Evolutionary conservation across 1,284 basidiomycete species (phyloP), one percentile per base, ranked within the genome.

Genomic region (Tremellales sp.): DNA sequence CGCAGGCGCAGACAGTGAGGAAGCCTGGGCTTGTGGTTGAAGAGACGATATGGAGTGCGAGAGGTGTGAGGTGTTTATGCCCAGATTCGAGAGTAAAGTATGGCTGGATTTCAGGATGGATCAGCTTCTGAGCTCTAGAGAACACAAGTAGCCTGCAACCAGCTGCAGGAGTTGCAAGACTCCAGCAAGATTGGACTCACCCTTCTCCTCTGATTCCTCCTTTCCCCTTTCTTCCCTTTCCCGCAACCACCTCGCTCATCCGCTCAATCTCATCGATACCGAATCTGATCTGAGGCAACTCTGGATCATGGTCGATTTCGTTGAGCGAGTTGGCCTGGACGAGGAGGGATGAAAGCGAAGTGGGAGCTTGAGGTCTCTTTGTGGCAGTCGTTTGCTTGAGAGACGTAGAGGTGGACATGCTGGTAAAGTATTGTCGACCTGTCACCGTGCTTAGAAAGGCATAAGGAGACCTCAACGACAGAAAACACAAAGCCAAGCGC

Each of bases 231-330:
- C 65, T 67, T 5, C 66, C 63, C 44, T 54, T 53, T 5, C 61
- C 61, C 12, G 59, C 65, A 4, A 63, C 61, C 3, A 43, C 45
- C 53, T 66, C 67, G 47, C 61, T 64, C 63, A 68, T 63, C 16
- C 67, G 54, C 54, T 71, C 68, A 47, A 71, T 67, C 58, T 71
- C 68, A 33, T 68, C 68, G 41, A 71, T 63, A 25, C 67, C 67
- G 36, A 65, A 63, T 21, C 64, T 54, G 53, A 71, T 64, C 51
- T 66, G 66, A 34, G 68, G 68, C 3, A 71, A 54, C 48, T 71
- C 68, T 21, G 61, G 53, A 44, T 62, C 61, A 47, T 58, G 49
- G 37, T 63, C 56, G 38, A 54, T 54, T 19, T 61, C 53, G 46
- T 61, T 60, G 50, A 69, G 59, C 25, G 61, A 58, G 43, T 71